Conservation (phyloP, 208 protist genomes). For the Ichthyophonus hoferi region DNA sequence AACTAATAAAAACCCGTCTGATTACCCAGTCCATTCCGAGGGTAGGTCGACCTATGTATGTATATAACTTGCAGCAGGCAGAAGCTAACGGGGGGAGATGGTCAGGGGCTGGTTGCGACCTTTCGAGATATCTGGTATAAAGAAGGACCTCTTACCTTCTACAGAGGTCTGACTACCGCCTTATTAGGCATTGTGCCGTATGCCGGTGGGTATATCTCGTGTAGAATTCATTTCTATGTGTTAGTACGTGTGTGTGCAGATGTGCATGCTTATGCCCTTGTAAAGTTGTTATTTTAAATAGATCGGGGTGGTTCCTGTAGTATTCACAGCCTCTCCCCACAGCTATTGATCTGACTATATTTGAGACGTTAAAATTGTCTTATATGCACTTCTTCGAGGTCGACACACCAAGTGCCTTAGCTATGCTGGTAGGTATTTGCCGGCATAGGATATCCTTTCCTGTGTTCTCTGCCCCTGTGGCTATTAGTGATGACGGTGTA, state of each 20-base stretch:
- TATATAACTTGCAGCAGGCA: no score
- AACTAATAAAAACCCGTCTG: constrained; percentile 22
- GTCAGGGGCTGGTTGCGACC: not conserved
- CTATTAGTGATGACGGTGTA: no score
- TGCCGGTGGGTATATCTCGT: not conserved
- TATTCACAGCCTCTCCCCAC: no score
- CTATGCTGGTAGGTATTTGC: not conserved
- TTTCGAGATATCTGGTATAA: not conserved
- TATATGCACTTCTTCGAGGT: constrained; percentile 10
- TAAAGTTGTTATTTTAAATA: no score
- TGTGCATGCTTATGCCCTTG: not conserved
- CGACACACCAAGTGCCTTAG: not conserved
- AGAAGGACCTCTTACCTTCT: constrained; percentile 10
- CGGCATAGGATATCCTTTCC: no score
- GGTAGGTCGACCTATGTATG: not conserved
- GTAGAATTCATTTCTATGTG: no score
- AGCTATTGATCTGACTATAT: constrained; percentile 14
- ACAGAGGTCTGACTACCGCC: not conserved
- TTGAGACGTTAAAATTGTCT: not conserved
- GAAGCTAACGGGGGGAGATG: no score
- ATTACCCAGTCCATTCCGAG: constrained; percentile 14
- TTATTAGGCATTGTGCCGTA: constrained; percentile 12
- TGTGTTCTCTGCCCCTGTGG: no score
- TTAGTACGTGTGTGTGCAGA: not conserved
- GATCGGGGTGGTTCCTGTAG: no score